Base-by-base conservation (phyloP, 805 yeast species). In the Scheffersomyces amazonensis region DNA sequence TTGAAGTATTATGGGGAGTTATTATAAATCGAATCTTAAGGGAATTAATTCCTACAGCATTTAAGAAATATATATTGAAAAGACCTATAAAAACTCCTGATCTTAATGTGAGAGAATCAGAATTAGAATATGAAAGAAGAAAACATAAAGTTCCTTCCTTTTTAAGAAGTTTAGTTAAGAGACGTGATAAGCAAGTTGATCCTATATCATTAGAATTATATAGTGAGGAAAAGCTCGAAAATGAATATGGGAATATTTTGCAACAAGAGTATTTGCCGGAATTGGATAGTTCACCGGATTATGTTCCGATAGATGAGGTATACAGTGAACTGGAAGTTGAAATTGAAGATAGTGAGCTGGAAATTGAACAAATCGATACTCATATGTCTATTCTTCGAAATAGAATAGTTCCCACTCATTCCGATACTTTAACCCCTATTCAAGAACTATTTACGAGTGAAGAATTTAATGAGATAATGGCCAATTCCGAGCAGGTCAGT, bases 261-360 rank as follows among this genome's bases (percentile, higher is more conserved):
- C 39, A 25, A 36, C 56, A 42, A n/a, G 54, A 51, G 6, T 49
- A 44, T 28, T 47, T 66, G 3, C 60, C 72, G 13, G 76, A 71
- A 18, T 45, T 55, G 16, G 76, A 72, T 39, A 56, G 52, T 29
- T 62, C 65, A 5, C 46, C 47, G 8, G 70, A 67, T 31, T 64
- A 51, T 13, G 60, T 52, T 15, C 39, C 41, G 8, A 60, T 49
- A 1, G 41, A 44, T 11, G 54, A 46, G 16, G 39, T 40, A 22
- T 50, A 47, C 21, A 13, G 41, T 12, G 50, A 49, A 32, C 32
- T 44, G 12, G 46, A 42, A 13, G 30, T 39, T 16, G 50, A 48
- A 17, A n/a, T n/a, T 35, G 30, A 13, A 36, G 37, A 12, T 28
- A 20, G 12, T 20, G 33, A 34, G 15, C 20, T 19, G 22, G 34